These are phyloP conservation scores for Acidiella bohemica DNA, from an alignment of 495 filamentous ascomycete genomes.

Conservation along the genomic window DNA sequence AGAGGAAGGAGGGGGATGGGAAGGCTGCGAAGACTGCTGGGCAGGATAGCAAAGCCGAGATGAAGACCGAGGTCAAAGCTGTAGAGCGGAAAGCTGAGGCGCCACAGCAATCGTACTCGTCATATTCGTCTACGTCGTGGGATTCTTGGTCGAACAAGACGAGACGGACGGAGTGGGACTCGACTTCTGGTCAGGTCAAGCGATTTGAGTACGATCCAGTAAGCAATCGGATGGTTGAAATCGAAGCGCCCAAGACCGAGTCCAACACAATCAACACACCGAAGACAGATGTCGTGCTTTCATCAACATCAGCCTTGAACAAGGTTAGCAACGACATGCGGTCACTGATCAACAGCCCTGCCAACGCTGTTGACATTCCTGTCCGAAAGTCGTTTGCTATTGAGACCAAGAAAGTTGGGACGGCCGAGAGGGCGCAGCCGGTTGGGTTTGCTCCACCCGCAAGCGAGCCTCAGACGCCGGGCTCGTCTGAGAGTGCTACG, in stretches of 20 bases:
- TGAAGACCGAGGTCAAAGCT: neutral
- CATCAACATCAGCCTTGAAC: neutral
- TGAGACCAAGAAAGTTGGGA: neutral
- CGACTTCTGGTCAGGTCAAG: slow-evolving; percentile 5
- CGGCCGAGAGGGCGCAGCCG: neutral
- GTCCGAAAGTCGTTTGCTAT: slow-evolving; percentile 5
- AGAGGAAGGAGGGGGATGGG: neutral
- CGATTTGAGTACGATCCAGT: slow-evolving; percentile 18
- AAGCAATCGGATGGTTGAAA: slow-evolving; percentile 16
- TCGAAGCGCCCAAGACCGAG: neutral
- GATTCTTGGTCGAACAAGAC: slow-evolving; percentile 16
- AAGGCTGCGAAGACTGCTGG: slow-evolving; percentile 1
- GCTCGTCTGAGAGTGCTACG: neutral
- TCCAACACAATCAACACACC: too few species aligned
- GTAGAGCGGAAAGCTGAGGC: neutral
- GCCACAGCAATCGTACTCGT: slow-evolving; percentile 4
- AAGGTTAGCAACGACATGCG: slow-evolving; percentile 1
- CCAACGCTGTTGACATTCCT: slow-evolving; percentile 5
- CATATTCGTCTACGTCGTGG: slow-evolving; percentile 12
- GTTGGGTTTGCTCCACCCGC: too few species aligned
- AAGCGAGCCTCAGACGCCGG: too few species aligned
- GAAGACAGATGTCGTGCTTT: neutral
- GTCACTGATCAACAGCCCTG: slow-evolving; percentile 4
- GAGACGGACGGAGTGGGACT: slow-evolving; percentile 13
- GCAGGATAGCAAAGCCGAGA: neutral